These are phyloP conservation scores for Choiromyces venosus DNA, from an alignment of 495 filamentous ascomycete genomes.

Conservation along the genomic window DNA sequence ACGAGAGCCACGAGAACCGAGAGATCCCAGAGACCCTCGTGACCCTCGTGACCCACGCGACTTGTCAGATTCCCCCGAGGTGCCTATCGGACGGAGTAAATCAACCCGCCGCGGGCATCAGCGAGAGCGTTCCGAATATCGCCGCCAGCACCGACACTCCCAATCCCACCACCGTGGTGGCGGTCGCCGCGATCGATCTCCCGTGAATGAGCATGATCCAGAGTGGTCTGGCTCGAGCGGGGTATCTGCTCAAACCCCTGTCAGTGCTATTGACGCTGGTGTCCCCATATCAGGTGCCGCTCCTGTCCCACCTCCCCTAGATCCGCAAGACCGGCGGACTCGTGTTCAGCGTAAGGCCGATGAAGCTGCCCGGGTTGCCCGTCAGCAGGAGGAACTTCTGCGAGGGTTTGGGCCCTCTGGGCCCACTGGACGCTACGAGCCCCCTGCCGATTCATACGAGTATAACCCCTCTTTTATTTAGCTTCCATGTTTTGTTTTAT, in stretches of 20 bases:
- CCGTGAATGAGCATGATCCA: constrained; percentile 21
- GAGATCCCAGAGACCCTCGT: background rate
- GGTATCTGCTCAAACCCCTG: constrained; percentile 25
- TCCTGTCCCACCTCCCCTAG: background rate
- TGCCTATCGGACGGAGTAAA: background rate
- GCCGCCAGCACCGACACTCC: constrained; percentile 17
- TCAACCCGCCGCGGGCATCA: constrained; percentile 15
- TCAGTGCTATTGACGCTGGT: constrained; percentile 15
- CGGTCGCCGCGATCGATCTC: constrained; percentile 26
- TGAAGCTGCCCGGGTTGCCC: constrained; percentile 19
- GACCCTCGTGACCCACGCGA: background rate
- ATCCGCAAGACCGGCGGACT: background rate
- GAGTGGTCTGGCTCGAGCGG: constrained; percentile 31
- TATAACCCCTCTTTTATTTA: constrained; percentile 12
- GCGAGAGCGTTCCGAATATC: constrained; percentile 32
- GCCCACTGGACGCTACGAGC: constrained; percentile 6
- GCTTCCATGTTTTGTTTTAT: background rate
- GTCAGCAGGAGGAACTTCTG: constrained; percentile 24
- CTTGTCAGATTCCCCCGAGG: background rate
- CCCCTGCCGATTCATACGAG: constrained; percentile 28
- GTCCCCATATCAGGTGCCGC: constrained; percentile 8
- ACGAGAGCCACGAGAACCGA: background rate
- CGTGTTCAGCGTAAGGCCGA: constrained; percentile 19
- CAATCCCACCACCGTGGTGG: constrained; percentile 30
- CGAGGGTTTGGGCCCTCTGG: constrained; percentile 15